Conservation (phyloP, 305 asterid species). For the Fraxinus xanthoxyloides region DNA sequence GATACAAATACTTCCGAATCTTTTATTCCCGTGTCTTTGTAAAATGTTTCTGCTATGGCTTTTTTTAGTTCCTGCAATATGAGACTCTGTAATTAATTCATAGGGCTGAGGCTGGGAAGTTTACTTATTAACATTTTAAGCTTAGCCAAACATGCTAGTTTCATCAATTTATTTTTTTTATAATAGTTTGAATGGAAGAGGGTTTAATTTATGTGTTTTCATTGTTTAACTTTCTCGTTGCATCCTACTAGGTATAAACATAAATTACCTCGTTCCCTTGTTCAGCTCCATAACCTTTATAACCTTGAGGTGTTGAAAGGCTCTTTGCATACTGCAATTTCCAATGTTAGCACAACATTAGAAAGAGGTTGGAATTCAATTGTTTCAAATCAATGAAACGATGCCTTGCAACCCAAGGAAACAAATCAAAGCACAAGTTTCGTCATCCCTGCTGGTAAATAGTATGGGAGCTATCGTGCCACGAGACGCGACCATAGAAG, state of each 20-base stretch:
- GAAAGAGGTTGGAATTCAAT: neutral
- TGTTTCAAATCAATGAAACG: neutral
- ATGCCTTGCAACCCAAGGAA: neutral
- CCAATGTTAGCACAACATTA: neutral
- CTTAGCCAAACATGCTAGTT: neutral
- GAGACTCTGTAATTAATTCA: neutral
- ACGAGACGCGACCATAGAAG: neutral
- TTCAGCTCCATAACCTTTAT: conserved; percentile 79
- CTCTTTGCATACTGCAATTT: conserved; percentile 60
- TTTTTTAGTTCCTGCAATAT: conserved; percentile 57
- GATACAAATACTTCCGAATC: conserved; percentile 71
- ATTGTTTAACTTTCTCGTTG: neutral
- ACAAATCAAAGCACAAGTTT: neutral
- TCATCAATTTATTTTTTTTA: neutral
- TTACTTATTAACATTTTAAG: neutral
- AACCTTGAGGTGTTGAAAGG: conserved; percentile 70
- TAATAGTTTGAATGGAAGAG: neutral
- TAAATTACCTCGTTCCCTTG: conserved; percentile 63
- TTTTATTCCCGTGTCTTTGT: conserved; percentile 47
- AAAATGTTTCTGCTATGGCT: conserved; percentile 57
- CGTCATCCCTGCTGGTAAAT: neutral
- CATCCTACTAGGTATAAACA: neutral
- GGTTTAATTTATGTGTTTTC: neutral
- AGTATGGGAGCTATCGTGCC: neutral
- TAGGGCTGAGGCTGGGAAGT: neutral